Conservation (phyloP, 352 stramenopile species). For the Phytophthora sojae region DNA sequence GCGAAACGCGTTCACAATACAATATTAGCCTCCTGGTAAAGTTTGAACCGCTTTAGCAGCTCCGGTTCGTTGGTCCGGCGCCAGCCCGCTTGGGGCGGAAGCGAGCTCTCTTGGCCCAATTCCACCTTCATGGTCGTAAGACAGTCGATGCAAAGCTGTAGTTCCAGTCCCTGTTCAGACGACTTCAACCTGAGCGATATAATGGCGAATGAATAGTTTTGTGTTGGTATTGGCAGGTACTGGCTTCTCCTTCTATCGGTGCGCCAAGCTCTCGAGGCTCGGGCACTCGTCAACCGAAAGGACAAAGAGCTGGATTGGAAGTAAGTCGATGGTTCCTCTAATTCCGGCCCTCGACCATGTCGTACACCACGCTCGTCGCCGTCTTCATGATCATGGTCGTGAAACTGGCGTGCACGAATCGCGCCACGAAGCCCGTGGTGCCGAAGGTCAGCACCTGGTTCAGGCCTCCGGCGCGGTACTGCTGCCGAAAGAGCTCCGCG, state of each 20-base stretch:
- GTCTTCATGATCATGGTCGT: constrained; percentile 95
- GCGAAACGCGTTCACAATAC: no score
- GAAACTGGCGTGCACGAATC: constrained; percentile 81
- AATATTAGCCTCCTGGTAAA: no score
- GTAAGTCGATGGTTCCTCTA: constrained; percentile 25
- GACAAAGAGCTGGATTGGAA: constrained; percentile 15
- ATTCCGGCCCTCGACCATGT: constrained; percentile 64
- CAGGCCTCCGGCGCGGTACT: constrained; percentile 80
- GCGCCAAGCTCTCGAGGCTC: constrained; percentile 24
- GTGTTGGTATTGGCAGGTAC: constrained; percentile 16
- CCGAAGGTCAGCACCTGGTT: constrained; percentile 84
- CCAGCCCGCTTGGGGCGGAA: no score
- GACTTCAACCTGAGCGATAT: constrained; percentile 26
- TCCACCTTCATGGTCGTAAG: no score
- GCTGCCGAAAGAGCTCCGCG: constrained; percentile 72
- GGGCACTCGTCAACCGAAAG: constrained; percentile 12
- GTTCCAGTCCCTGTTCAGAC: neutral
- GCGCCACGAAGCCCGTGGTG: constrained; percentile 81
- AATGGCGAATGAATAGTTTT: constrained; percentile 8
- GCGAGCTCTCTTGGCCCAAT: no score
- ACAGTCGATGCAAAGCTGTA: no score
- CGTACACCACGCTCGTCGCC: constrained; percentile 84
- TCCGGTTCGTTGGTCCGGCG: no score
- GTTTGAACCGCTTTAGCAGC: no score
- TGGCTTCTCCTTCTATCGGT: constrained; percentile 30